A percentile compares a stretch with the other conserved stretches of the same genome.
Evolutionary conservation across 1,139 yeast species (phyloP).

Genomic region (Scheffersomyces titani): DNA sequence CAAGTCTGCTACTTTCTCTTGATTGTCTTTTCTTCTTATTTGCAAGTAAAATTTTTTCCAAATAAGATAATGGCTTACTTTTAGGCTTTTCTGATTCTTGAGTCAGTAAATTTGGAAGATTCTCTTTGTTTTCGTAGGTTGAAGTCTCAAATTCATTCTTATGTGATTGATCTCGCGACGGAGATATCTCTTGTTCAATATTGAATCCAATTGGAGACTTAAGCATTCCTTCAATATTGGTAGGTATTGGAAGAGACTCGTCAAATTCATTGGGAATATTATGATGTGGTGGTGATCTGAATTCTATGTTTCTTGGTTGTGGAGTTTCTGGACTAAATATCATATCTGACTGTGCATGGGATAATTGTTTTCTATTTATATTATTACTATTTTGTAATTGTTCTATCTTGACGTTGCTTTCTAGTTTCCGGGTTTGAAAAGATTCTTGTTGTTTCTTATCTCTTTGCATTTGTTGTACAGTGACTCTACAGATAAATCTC

Average conservation of each 20-base stretch:
- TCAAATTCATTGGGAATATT: conserved; percentile 17
- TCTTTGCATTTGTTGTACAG: conserved; percentile 21
- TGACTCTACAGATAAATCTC: conserved; percentile 35
- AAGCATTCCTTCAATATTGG: conserved; percentile 4
- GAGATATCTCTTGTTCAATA: not conserved
- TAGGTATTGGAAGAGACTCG: conserved; percentile 9
- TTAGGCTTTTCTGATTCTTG: conserved; percentile 1
- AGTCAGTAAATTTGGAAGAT: not conserved
- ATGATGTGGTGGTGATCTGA: not conserved
- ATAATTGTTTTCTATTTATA: not conserved
- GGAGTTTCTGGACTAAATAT: not conserved
- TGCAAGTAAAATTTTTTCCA: conserved; percentile 29
- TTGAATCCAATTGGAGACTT: conserved; percentile 10
- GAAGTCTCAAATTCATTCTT: not conserved
- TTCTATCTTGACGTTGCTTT: conserved; percentile 1
- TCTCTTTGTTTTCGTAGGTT: not conserved
- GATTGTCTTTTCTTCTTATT: conserved; percentile 1
- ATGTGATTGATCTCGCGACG: not conserved
- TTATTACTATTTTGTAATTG: not conserved
- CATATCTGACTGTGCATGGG: not conserved
- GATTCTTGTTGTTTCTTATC: conserved; percentile 9
- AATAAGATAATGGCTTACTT: conserved; percentile 20
- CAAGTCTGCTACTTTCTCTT: not conserved
- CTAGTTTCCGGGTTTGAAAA: conserved; percentile 3
- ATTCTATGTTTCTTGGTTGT: not conserved